phyloP scores from a whole-genome alignment of 805 yeast species.

The Saccharomyces paradoxus region DNA sequence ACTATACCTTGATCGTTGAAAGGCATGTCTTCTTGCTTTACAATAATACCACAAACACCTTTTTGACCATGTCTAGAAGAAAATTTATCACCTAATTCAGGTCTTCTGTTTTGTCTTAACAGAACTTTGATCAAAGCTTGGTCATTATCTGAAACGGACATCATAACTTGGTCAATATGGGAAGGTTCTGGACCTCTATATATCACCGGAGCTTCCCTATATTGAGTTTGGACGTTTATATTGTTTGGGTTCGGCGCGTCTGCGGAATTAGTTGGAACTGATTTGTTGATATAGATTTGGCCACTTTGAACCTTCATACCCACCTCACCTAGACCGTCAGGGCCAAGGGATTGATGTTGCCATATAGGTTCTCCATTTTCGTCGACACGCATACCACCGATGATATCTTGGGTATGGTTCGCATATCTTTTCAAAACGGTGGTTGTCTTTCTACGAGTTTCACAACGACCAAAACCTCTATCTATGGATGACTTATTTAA shows the following conservation, averaged over 20 bases:
- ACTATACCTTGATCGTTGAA: constrained; percentile 85
- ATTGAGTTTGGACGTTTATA: constrained; percentile 38
- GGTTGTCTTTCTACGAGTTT: constrained; percentile 86
- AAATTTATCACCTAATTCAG: constrained; percentile 95
- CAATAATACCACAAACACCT: constrained; percentile 98
- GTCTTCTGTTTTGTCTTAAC: constrained; percentile 90
- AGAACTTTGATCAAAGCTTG: constrained; percentile 89
- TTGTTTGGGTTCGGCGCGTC: constrained; percentile 24
- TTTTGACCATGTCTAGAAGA: constrained; percentile 97
- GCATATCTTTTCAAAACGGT: constrained; percentile 85
- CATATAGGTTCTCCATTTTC: constrained; percentile 73
- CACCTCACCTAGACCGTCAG: constrained; percentile 95
- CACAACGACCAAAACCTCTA: constrained; percentile 97
- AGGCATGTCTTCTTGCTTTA: constrained; percentile 93
- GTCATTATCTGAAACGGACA: constrained; percentile 91
- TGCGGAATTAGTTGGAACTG: constrained; percentile 79
- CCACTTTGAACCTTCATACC: constrained; percentile 88
- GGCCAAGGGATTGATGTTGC: constrained; percentile 81
- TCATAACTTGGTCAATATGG: constrained; percentile 94
- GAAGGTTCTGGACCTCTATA: constrained; percentile 95
- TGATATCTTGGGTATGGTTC: constrained; percentile 84
- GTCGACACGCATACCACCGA: constrained; percentile 85
- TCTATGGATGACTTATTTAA: constrained; percentile 88
- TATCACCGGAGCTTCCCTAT: constrained; percentile 82
- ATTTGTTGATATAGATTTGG: constrained; percentile 87